Evolutionary conservation across 148 eudicot genomes (phyloP).

Genomic region (Rhododendron ovatum): DNA sequence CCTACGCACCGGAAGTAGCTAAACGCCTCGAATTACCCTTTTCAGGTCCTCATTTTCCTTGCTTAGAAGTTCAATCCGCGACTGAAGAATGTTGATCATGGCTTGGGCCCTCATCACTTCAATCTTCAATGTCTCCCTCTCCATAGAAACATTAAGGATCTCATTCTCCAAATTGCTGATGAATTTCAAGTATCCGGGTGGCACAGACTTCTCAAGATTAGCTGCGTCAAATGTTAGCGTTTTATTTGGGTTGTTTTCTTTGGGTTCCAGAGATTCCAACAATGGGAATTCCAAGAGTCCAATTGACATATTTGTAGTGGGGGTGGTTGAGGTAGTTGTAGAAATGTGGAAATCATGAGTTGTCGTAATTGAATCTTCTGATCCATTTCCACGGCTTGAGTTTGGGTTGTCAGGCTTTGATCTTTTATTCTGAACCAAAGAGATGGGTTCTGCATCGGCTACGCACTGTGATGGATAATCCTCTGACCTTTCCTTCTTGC

Average conservation of each 20-base stretch:
- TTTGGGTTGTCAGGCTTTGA: constrained; percentile 52
- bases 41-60: constrained; percentile 66
- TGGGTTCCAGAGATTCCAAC: constrained; percentile 47
- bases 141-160: constrained; percentile 84
- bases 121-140: constrained; percentile 86
- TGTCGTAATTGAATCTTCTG: constrained; percentile 75
- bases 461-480: constrained; percentile 27
- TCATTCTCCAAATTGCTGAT: constrained; percentile 79
- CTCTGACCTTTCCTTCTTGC: constrained; percentile 74
- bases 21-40: constrained; percentile 25
- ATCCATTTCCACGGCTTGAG: constrained; percentile 61
- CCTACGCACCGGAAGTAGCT: constrained; percentile 6
- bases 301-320: constrained; percentile 34
- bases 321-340: constrained; percentile 11
- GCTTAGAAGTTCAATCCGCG: constrained; percentile 57
- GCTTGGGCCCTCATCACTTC: constrained; percentile 98
- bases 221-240: constrained; percentile 46
- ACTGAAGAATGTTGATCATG: constrained; percentile 91
- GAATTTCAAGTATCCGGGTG: constrained; percentile 86
- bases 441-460: constrained; percentile 50
- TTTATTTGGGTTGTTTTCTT: constrained; percentile 34
- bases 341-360: constrained; percentile 55
- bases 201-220: constrained; percentile 75
- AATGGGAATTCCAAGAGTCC: constrained; percentile 65
- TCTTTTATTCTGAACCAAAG: constrained; percentile 52